Evolutionary conservation across 495 filamentous ascomycete genomes (phyloP), one percentile per base, ranked within the genome.

Genomic region (Podospora didyma): DNA sequence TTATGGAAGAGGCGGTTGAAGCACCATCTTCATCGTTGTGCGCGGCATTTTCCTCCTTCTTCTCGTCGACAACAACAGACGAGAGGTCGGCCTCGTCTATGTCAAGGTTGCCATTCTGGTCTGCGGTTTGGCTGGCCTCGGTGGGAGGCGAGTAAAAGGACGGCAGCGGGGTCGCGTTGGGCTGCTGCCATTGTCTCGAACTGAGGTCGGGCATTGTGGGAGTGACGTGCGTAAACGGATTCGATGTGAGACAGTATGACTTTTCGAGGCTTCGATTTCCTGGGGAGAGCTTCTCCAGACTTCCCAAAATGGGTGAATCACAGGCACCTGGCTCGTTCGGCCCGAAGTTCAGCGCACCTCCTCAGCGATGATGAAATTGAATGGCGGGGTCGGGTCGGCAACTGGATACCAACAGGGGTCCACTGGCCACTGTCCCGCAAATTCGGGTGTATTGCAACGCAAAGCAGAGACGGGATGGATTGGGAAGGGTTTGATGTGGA

Each of bases 101-200:
- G 47, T 67, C 62, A 44, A 22, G 46, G 20, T 61, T 62, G 22
- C n/a, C n/a, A n/a, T n/a, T n/a, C n/a, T 61, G 39, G 35, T 57
- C 44, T 16, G 60, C 39, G 6, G 58, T 45, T 37, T 62, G 59
- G 26, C 46, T 46, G 4, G 72, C 58, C 28, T 56, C 63, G 35
- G 70, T 67, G 37, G 48, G 68, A n/a, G 75, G 75, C n/a, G 75
- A 78, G 65, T 78, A 78, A 54, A 78, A 78, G 2, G 75, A 70
- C 7, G 75, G 75, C 42, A 78, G 65, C 53, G 69, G 67, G 48
- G 56, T 57, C 3, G 63, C 54, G 45, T 70, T 67, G 46, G 58
- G 50, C 12, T 60, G 50, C 12, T 60, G 72, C 61, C 53, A 60
- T 64, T 68, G 62, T 48, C 42, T 31, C 12, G 39, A 21, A 14